These are phyloP conservation scores for Starmera amethionina DNA, from an alignment of 805 yeast species.

Conservation along the genomic window DNA sequence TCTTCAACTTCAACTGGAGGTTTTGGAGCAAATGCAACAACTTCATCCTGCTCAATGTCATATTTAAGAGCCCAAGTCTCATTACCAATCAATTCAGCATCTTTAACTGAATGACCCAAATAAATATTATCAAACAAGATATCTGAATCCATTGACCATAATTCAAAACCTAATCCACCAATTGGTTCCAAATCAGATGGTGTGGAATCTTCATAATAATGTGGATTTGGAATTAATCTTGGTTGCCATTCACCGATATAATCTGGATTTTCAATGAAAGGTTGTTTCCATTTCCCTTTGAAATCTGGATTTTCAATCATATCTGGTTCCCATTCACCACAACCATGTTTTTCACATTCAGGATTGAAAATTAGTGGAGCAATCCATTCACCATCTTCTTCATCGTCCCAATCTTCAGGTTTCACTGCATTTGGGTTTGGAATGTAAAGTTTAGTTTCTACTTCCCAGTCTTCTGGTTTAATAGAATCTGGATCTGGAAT, in stretches of 20 bases:
- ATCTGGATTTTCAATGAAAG: conserved; percentile 59
- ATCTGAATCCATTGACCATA: conserved; percentile 78
- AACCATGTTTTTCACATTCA: conserved; percentile 57
- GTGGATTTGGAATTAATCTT: conserved; percentile 56
- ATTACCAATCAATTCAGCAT: conserved; percentile 81
- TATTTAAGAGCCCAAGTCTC: conserved; percentile 52
- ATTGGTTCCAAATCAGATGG: conserved; percentile 59
- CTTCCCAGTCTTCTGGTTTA: conserved; percentile 80
- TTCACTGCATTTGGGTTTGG: conserved; percentile 55
- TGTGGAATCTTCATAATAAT: conserved; percentile 43
- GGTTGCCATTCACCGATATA: conserved; percentile 78
- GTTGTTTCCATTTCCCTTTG: conserved; percentile 73
- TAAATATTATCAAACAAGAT: conserved; percentile 77
- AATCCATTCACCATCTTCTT: conserved; percentile 80
- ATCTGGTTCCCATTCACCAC: conserved; percentile 77
- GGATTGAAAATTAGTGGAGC: conserved; percentile 71
- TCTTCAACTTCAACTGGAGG: conserved; percentile 34
- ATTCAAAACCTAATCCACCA: conserved; percentile 79
- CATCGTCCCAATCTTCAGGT: conserved; percentile 85
- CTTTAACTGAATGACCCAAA: conserved; percentile 72
- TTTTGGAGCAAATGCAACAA: conserved; percentile 31
- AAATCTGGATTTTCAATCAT: conserved; percentile 56
- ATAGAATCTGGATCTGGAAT: conserved; percentile 59
- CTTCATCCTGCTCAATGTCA: conserved; percentile 36
- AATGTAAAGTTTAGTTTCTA: conserved; percentile 44